Evolutionary conservation across 2,329 filamentous ascomycete species (phyloP).

Genomic region (Pleomassaria siparia): DNA sequence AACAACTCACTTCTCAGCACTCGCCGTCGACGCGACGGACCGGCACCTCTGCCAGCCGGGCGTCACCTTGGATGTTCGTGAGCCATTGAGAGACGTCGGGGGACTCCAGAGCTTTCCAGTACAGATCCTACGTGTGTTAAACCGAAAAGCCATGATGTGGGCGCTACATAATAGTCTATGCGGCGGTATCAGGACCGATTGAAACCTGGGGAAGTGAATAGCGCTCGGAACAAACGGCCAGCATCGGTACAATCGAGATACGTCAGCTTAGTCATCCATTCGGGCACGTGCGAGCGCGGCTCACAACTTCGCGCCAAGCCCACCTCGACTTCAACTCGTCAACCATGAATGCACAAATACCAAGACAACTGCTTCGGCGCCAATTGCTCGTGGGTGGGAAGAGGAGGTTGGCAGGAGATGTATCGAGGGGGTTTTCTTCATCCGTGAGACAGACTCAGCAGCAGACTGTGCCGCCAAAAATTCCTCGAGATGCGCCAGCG

Average conservation of each 20-base stretch:
- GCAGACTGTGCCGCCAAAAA: constrained; percentile 38
- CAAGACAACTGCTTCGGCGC: constrained; percentile 27
- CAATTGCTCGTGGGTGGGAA: constrained; percentile 32
- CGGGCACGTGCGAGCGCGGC: constrained; percentile 32
- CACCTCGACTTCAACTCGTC: constrained; percentile 12
- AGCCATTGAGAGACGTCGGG: constrained; percentile 16
- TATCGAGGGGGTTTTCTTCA: constrained; percentile 56
- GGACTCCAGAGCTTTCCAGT: constrained; percentile 16
- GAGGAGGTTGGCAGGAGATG: constrained; percentile 18
- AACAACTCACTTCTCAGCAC: constrained; percentile 59
- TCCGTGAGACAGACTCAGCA: constrained; percentile 45
- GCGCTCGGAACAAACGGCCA: constrained; percentile 29
- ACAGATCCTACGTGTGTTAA: constrained; percentile 29
- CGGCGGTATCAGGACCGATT: constrained; percentile 21
- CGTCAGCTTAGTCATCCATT: constrained; percentile 14
- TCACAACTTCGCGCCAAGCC: constrained; percentile 34
- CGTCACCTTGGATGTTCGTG: constrained; percentile 12
- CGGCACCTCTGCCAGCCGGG: constrained; percentile 49
- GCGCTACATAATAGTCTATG: constrained; percentile 25
- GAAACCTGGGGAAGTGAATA: constrained; percentile 25
- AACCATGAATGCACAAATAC: constrained; percentile 30
- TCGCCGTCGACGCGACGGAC: constrained; percentile 60
- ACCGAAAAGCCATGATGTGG: constrained; percentile 38
- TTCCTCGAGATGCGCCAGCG: constrained; percentile 48
- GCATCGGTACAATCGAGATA: constrained; percentile 25